phyloP scores from a whole-genome alignment of 805 yeast species.

The Kazachstania taianensis region DNA sequence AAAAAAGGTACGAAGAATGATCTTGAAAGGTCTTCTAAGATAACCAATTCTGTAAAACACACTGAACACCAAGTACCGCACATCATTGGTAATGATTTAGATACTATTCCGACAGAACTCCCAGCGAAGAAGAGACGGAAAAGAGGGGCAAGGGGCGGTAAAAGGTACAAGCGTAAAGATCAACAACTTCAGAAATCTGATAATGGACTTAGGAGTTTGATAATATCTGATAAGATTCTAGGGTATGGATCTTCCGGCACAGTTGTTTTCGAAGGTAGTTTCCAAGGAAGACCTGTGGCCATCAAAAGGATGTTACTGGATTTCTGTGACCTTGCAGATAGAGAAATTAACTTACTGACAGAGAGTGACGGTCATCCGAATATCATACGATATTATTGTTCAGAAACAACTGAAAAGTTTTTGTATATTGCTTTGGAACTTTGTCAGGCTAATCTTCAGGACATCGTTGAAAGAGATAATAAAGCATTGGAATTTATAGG shows the following conservation, averaged over 20 bases:
- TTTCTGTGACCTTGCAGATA: conserved; percentile 88
- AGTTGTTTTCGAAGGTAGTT: conserved; percentile 80
- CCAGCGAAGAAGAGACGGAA: conserved; percentile 46
- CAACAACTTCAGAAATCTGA: conserved; percentile 8
- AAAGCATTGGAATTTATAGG: too few species aligned
- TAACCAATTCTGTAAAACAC: too few species aligned
- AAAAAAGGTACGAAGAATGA: too few species aligned
- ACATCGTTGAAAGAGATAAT: conserved; percentile 48
- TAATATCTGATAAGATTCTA: conserved; percentile 61
- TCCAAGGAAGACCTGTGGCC: conserved; percentile 91
- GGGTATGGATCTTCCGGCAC: conserved; percentile 98
- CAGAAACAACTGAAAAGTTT: conserved; percentile 82
- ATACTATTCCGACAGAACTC: background rate
- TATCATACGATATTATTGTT: conserved; percentile 85
- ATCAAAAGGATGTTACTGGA: conserved; percentile 89
- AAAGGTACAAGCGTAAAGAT: conserved; percentile 33
- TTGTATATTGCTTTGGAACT: conserved; percentile 87
- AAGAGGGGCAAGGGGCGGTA: conserved; percentile 82
- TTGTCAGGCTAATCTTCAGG: conserved; percentile 83
- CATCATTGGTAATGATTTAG: background rate
- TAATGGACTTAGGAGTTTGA: conserved; percentile 38
- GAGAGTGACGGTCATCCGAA: conserved; percentile 97
- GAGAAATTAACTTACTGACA: conserved; percentile 76
- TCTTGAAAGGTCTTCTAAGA: too few species aligned
- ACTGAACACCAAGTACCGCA: too few species aligned